phyloP scores from a whole-genome alignment of 2,329 filamentous ascomycete species.

The Colletotrichum falcatum region DNA sequence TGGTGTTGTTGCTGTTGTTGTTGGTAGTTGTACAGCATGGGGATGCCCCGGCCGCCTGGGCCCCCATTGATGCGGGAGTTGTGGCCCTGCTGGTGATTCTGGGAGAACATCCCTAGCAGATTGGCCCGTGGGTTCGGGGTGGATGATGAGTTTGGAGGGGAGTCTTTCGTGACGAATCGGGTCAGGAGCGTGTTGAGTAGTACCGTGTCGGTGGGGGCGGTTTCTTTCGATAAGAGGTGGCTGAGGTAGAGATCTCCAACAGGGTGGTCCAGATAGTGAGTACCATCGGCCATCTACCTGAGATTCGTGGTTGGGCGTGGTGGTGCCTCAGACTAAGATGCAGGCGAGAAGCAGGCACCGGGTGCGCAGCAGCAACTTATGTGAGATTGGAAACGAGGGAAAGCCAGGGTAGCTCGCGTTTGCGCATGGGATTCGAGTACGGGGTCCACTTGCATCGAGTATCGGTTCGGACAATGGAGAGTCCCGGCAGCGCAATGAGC shows the following conservation, averaged over 20 bases:
- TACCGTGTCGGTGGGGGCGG: constrained; percentile 55
- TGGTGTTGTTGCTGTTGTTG: constrained; percentile 71
- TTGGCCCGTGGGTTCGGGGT: constrained; percentile 44
- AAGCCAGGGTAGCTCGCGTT: constrained; percentile 51
- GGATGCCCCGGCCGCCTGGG: constrained; percentile 68
- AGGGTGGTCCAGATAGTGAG: constrained; percentile 70
- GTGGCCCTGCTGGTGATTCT: constrained; percentile 78
- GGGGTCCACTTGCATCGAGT: constrained; percentile 42
- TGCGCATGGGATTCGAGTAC: constrained; percentile 52
- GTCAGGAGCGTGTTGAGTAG: constrained; percentile 51
- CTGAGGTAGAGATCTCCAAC: constrained; percentile 70
- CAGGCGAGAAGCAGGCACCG: constrained; percentile 17
- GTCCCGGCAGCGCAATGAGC: constrained; percentile 28
- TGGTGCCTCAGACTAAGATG: constrained; percentile 38
- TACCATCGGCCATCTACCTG: constrained; percentile 77
- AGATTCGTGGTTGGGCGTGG: constrained; percentile 45
- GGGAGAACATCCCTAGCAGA: constrained; percentile 75
- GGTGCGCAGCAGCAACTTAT: constrained; percentile 46
- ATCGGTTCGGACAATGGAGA: constrained; percentile 27
- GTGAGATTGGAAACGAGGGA: constrained; percentile 50
- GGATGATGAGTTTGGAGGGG: constrained; percentile 43
- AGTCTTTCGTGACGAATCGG: constrained; percentile 48
- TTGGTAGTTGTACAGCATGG: constrained; percentile 78
- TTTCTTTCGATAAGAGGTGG: constrained; percentile 50
- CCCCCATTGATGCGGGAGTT: constrained; percentile 82